Base-by-base conservation (phyloP, 306 rosid species). In the Sindora glabra region DNA sequence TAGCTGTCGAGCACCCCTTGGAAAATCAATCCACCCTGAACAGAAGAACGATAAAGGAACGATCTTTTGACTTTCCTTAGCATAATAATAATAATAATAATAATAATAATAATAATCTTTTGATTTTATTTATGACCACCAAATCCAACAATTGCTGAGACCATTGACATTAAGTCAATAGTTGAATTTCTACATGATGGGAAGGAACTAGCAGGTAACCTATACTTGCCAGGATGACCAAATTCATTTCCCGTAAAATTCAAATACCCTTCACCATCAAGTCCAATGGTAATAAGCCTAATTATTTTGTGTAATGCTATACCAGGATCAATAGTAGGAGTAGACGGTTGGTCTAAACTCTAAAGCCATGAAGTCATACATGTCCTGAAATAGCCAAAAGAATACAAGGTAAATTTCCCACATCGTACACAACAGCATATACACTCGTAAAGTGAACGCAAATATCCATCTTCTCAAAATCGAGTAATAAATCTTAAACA, bases 231-330 rank as follows among this genome's bases (percentile, higher is more conserved):
- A 44, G 99, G 99, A 77, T 94, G 99, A 42, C 99, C 99, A 33
- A 94, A 94, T 77, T 94, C 99, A 82, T 94, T 94, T 72, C 99
- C 99, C 99, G 89, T 94, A 74, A 94, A 94, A 77, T 94, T 94
- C 68, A 94, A 70, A 73, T 94, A 94, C 53, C 95, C 99, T 84
- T 94, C 95, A 63, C 99, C 99, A 55, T 97, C 99, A 36, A 94
- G 83, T 47, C 97, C 83, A 84, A 89, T 80, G 17, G 99, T 94
- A 67, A 94, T 67, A 67, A 94, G 97, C 95, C 99, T 84, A 62
- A 94, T 94, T 94, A 94, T 89, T 71, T 94, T 94, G 81, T 94
- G 99, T 64, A 94, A 75, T 34, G 99, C 95, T 65, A 94, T 86
- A 53, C 99, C 99, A 59, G 97, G 99, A 74, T 94, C 99, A 54